These are phyloP conservation scores for Acanthochlamys bracteata DNA, from an alignment of 106 monocot genomes.

Conservation along the genomic window DNA sequence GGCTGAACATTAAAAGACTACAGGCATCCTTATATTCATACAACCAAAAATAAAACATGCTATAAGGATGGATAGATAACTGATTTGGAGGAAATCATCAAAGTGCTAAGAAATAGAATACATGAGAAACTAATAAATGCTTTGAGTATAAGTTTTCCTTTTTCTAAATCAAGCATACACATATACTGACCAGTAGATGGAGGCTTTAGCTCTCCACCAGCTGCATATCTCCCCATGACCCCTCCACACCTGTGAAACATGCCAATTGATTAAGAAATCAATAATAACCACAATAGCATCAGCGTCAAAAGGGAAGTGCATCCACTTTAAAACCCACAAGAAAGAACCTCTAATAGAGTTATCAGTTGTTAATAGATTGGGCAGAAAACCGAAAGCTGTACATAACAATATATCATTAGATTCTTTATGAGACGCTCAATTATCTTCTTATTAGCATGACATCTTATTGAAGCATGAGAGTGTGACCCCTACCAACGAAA, in stretches of 20 bases:
- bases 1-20: no score
- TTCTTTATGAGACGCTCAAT: no score
- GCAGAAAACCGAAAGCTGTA: background rate
- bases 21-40: no score
- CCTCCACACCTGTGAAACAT: conserved; percentile 78
- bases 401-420: no score
- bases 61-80: no score
- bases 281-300: background rate
- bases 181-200: conserved; percentile 72
- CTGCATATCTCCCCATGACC: conserved; percentile 98
- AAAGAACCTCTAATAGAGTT: background rate
- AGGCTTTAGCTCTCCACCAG: conserved; percentile 98
- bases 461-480: no score
- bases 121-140: background rate
- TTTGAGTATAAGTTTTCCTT: background rate
- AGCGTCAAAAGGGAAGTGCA: background rate
- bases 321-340: background rate
- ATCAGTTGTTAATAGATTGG: background rate
- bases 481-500: conserved; percentile 64
- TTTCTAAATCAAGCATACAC: background rate
- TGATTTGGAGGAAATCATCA: background rate
- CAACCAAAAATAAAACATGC: no score
- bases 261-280: background rate
- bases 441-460: no score
- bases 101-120: background rate